These are phyloP conservation scores for Macrotyloma uniflorum DNA, from an alignment of 306 rosid genomes.

Conservation along the genomic window DNA sequence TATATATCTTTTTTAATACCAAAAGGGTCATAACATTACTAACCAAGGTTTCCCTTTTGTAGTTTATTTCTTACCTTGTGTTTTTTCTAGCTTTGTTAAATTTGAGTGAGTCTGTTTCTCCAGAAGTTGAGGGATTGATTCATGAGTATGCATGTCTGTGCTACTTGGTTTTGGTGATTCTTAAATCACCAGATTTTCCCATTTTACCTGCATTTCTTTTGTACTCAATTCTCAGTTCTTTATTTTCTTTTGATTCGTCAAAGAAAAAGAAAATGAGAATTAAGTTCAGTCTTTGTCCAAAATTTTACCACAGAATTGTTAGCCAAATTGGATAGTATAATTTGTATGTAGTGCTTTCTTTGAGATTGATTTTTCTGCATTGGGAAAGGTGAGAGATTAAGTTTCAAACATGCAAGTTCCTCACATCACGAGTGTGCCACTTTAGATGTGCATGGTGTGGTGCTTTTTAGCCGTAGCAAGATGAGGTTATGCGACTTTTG, in stretches of 20 bases:
- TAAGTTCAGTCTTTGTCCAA: neutral
- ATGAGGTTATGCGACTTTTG: conserved; percentile 51
- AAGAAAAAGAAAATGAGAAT: neutral
- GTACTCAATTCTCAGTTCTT: neutral
- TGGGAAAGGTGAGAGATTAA: neutral
- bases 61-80: neutral
- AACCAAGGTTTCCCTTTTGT: neutral
- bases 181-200: neutral
- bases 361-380: neutral
- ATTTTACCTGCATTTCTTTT: neutral
- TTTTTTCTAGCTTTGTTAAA: neutral
- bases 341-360: neutral
- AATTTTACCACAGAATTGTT: neutral
- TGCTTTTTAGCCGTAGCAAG: conserved; percentile 50
- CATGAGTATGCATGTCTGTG: conserved; percentile 5
- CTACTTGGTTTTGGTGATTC: neutral
- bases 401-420: neutral
- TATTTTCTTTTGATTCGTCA: neutral
- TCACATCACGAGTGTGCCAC: conserved; percentile 29
- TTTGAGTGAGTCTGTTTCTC: neutral
- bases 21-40: neutral
- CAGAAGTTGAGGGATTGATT: neutral
- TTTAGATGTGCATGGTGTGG: conserved; percentile 6
- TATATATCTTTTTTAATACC: no score
- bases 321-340: conserved; percentile 5